Base-by-base conservation (phyloP, 1,284 basidiomycete genomes). In the Schizopora paradoxa region DNA sequence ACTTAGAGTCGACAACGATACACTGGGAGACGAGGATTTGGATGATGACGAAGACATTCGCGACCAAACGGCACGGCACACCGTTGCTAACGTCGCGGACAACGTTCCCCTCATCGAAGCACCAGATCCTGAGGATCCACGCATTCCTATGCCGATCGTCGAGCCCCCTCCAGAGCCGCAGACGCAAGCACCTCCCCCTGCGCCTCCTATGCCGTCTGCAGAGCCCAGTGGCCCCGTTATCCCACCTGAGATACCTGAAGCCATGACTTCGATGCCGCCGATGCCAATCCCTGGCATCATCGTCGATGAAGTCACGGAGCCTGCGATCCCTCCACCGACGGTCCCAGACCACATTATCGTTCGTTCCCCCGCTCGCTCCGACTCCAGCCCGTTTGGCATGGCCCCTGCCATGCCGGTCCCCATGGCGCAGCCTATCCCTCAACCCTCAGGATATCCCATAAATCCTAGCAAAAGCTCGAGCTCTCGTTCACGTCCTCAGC, bases 301-400 rank as follows among this genome's bases (percentile, higher is more conserved):
- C 37, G 7, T 16, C 14, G 33, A 14, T 22, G 26, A 14, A 26
- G n/a, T n/a, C n/a, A n/a, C n/a, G n/a, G n/a, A n/a, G n/a, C n/a
- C n/a, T n/a, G n/a, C n/a, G n/a, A n/a, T n/a, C n/a, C n/a, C n/a
- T n/a, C n/a, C n/a, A n/a, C 28, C 28, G 11, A 22, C 6, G 18
- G 34, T 42, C 10, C 49, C 49, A 5, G 49, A 51, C 21, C 44
- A 51, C 22, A 51, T 51, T 26, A 47, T 51, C 19, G 38, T 51
- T n/a, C 44, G 44, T 35, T 51, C 49, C 13, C 49, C 49, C 6
- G 26, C 40, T 19, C 36, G 23, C 32, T 5, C 18, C 38, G n/a
- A 14, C 36, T 14, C 45, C 38, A 14, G 19, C 8, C 18, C n/a
- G n/a, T 18, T 21, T 28, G n/a, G 27, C 14, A 22, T 21, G 7